Evolutionary conservation across 1,284 basidiomycete species (phyloP).

Genomic region (Sphagnurus paluster): DNA sequence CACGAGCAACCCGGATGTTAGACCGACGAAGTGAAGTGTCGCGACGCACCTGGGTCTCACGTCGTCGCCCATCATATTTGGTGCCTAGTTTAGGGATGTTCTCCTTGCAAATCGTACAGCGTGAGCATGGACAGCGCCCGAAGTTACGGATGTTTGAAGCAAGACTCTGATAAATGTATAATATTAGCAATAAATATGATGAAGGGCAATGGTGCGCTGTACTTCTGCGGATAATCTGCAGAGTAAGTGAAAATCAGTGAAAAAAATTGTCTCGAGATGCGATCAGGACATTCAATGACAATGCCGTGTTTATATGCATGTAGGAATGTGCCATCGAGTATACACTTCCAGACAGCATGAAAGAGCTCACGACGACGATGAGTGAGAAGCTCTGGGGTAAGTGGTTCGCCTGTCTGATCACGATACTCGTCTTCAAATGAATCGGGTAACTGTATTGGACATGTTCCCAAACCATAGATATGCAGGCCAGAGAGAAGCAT

Average conservation of each 20-base stretch:
- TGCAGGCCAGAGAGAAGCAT: constrained; percentile 21
- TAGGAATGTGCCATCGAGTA: constrained; percentile 22
- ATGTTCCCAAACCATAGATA: constrained; percentile 28
- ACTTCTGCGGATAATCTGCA: constrained; percentile 30
- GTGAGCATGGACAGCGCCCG: constrained; percentile 23
- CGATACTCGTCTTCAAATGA: constrained; percentile 4
- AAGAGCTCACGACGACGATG: constrained; percentile 25
- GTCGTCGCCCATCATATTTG: constrained; percentile 9
- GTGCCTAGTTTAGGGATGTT: constrained; percentile 15
- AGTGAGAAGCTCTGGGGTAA: constrained; percentile 14
- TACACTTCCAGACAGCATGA: constrained; percentile 20
- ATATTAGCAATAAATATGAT: background rate
- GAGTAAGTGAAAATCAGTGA: constrained; percentile 29
- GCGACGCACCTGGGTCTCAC: background rate
- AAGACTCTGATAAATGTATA: constrained; percentile 21
- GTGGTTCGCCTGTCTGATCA: background rate
- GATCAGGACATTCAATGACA: constrained; percentile 26
- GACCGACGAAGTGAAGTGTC: background rate
- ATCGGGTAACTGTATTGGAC: constrained; percentile 19
- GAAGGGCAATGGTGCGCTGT: too few species aligned
- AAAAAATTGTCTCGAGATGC: constrained; percentile 21
- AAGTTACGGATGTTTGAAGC: constrained; percentile 23
- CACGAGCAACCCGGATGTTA: background rate
- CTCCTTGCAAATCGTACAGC: constrained; percentile 21
- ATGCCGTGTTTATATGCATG: constrained; percentile 22